Evolutionary conservation across 1,284 basidiomycete genomes (phyloP).

Genomic region (Porodaedalea pini): DNA sequence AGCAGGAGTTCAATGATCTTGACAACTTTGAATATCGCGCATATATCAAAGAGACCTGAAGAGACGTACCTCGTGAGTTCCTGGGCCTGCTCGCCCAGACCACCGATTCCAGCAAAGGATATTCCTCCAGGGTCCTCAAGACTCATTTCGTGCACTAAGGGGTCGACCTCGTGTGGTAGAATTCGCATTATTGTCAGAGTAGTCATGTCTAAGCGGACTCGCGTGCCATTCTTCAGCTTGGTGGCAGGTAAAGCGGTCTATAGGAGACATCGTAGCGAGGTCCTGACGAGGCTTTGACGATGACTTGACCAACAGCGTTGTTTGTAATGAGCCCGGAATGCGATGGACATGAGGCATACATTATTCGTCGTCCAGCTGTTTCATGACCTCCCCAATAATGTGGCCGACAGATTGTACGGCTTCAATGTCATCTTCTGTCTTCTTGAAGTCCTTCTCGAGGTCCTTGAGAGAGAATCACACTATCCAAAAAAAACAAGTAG

Average conservation of each 20-base stretch:
- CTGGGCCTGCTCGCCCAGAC: conserved; percentile 92
- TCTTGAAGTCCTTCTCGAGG: conserved; percentile 85
- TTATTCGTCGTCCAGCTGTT: conserved; percentile 96
- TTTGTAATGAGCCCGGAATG: neutral
- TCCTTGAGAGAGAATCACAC: no score
- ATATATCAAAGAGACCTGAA: neutral
- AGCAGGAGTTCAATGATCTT: conserved; percentile 95
- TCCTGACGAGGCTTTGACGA: conserved; percentile 97
- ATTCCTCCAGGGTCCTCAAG: conserved; percentile 95
- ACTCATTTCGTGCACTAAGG: conserved; percentile 99
- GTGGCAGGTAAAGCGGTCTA: conserved; percentile 91
- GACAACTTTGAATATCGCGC: neutral
- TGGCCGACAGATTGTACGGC: conserved; percentile 98
- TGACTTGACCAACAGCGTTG: conserved; percentile 62
- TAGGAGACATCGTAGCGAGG: conserved; percentile 99
- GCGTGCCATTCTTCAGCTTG: no score
- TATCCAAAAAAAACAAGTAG: conserved; percentile 32
- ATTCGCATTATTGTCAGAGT: conserved; percentile 99
- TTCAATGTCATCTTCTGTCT: no score
- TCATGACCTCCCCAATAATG: conserved; percentile 98
- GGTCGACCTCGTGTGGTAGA: conserved; percentile 94
- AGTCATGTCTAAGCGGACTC: conserved; percentile 98
- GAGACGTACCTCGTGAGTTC: conserved; percentile 84
- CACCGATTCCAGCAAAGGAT: conserved; percentile 95
- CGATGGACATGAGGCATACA: conserved; percentile 52